Evolutionary conservation across 495 filamentous ascomycete species (phyloP), one percentile per base, ranked within the genome.

Genomic region (Wilcoxina mikolae): DNA sequence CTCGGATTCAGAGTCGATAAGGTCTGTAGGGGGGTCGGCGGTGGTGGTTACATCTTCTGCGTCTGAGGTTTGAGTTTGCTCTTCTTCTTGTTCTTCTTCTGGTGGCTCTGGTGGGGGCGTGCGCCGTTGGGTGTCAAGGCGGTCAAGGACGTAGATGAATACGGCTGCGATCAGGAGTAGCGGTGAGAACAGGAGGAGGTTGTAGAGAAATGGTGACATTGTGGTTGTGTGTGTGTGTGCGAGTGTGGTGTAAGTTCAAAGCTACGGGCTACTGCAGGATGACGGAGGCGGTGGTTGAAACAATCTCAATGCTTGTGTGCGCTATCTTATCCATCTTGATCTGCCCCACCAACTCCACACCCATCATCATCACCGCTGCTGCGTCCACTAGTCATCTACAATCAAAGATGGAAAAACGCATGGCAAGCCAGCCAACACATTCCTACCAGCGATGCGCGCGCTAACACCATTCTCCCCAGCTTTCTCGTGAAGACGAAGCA

Each of bases 401-500:
- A 35, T 35, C 7, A 7, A 35, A 35, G 31, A 35, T 35, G 31
- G 31, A 35, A 7, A 35, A 35, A 7, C 31, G 31, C 31, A 7
- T 15, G 31, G 7, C 7, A 15, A n/a, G n/a, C n/a, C n/a, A n/a
- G n/a, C n/a, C n/a, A n/a, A n/a, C n/a, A n/a, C n/a, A n/a, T 46
- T 23, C n/a, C 28, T 47, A 25, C 18, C 20, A 3, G 28, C 9
- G 18, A 7, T 2, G 7, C 23, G 7, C 4, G 2, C 38, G 35
- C 18, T 5, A 18, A 50, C 0, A 20, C 42, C 11, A 49, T n/a
- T n/a, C 17, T 23, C 24, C n/a, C 20, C 65, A 98, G 91, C 82
- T 98, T 58, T 85, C 85, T 15, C 88, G 82, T 66, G 91, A 94
- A 69, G 91, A 98, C 54, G 91, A 95, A 69, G 73, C 71, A 57